Percentiles rank a stretch among this genome's conserved stretches.
phyloP scores from a whole-genome alignment of 2,329 filamentous ascomycete species.

The Neocucurbitaria cava region DNA sequence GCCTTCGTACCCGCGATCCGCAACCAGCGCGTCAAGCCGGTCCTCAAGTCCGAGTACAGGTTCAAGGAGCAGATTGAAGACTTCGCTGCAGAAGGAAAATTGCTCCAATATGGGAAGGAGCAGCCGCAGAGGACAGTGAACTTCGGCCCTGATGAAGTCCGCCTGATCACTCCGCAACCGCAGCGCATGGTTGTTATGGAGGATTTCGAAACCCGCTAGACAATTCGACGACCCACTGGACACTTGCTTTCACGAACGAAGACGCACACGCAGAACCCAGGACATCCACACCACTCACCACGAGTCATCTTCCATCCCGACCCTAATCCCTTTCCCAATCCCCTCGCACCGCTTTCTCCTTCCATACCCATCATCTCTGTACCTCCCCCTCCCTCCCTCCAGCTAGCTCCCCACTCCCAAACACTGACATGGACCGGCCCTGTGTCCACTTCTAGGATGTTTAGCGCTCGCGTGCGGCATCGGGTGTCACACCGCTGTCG shows the following conservation, averaged over 20 bases:
- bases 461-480: not conserved
- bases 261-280: not conserved
- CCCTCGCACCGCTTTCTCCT: not conserved
- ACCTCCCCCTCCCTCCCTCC: not conserved
- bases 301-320: not conserved
- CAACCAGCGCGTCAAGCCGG: not conserved
- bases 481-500: not conserved
- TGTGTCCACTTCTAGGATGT: not conserved
- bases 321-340: not conserved
- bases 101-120: not conserved
- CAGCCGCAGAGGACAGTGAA: not conserved
- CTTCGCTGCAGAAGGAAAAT: not conserved
- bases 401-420: not conserved
- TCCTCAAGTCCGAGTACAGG: not conserved
- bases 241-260: not conserved
- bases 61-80: not conserved
- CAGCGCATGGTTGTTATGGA: not conserved
- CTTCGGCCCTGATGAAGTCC: not conserved
- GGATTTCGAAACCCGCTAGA: not conserved
- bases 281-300: not conserved
- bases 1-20: slow-evolving; percentile 7
- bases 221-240: not conserved
- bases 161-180: not conserved
- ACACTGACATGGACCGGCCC: not conserved
- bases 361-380: not conserved